Evolutionary conservation across 176 grass and related monocot genomes (phyloP).

Genomic region (Oryza glaberrima): DNA sequence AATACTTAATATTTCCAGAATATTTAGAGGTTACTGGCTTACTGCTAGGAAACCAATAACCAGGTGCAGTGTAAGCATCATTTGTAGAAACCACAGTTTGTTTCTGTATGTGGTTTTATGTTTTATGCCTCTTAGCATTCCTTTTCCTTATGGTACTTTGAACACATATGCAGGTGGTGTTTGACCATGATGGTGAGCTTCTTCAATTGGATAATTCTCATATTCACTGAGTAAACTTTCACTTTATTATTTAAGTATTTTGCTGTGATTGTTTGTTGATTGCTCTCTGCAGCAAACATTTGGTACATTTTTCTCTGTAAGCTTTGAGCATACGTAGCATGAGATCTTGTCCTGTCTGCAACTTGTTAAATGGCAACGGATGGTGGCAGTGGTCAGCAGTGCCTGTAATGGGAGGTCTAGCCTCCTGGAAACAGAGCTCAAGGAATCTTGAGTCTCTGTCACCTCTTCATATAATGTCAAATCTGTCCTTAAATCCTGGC

Average conservation of each 20-base stretch:
- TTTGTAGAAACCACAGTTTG: constrained; percentile 13
- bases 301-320: constrained; percentile 35
- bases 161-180: constrained; percentile 76
- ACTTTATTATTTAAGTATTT: constrained; percentile 14
- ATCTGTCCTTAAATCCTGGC: not conserved
- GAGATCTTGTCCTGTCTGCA: not conserved
- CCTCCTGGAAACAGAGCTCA: not conserved
- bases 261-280: constrained; percentile 8
- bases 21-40: not conserved
- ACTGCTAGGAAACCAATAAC: not conserved
- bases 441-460: not conserved
- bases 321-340: constrained; percentile 2
- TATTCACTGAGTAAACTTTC: constrained; percentile 40
- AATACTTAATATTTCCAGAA: not conserved
- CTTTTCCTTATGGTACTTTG: constrained; percentile 34
- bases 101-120: constrained; percentile 14
- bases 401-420: not conserved
- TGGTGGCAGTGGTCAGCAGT: not conserved
- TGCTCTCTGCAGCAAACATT: constrained; percentile 22
- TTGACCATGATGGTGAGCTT: constrained; percentile 97
- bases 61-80: not conserved
- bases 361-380: not conserved
- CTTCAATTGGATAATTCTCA: constrained; percentile 29
- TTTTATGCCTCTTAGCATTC: constrained; percentile 40
- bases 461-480: not conserved